Evolutionary conservation across 257 asterid genomes (phyloP).

Genomic region (Plantago major): DNA sequence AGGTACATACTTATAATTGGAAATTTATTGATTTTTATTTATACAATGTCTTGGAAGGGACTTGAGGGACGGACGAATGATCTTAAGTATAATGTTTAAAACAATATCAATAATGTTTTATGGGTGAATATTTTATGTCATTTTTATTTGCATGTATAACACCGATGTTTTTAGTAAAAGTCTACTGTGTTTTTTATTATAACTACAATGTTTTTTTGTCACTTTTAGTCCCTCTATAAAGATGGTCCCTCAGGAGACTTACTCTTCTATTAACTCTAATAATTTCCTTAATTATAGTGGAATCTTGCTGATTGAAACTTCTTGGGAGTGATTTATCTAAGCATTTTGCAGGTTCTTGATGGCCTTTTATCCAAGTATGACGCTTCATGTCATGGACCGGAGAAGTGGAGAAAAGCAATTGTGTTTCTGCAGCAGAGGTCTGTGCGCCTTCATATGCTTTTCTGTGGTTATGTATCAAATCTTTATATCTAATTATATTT

Average conservation of each 20-base stretch:
- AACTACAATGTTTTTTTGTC: too few species aligned
- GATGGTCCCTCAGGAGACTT: too few species aligned
- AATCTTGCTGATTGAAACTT: slow-evolving; percentile 3
- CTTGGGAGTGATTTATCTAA: background rate
- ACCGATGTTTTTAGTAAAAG: too few species aligned
- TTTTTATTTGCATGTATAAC: too few species aligned
- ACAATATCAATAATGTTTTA: too few species aligned
- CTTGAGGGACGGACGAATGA: too few species aligned
- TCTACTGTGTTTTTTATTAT: too few species aligned
- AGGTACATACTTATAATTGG: slow-evolving; percentile 41
- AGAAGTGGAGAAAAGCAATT: slow-evolving; percentile 79
- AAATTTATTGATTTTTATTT: slow-evolving; percentile 2
- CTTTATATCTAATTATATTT: slow-evolving; percentile 21
- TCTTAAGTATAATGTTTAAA: too few species aligned
- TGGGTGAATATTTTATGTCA: too few species aligned
- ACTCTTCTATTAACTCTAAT: background rate
- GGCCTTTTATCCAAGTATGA: slow-evolving; percentile 75
- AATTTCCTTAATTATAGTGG: background rate
- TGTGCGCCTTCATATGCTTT: slow-evolving; percentile 21
- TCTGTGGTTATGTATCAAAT: slow-evolving; percentile 13
- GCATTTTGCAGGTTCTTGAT: slow-evolving; percentile 67
- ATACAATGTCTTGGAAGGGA: too few species aligned
- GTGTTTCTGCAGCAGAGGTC: slow-evolving; percentile 79
- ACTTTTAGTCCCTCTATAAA: too few species aligned
- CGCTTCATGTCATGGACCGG: slow-evolving; percentile 87